Evolutionary conservation across 441 rosid species (phyloP).

Genomic region (Viola pubescens): DNA sequence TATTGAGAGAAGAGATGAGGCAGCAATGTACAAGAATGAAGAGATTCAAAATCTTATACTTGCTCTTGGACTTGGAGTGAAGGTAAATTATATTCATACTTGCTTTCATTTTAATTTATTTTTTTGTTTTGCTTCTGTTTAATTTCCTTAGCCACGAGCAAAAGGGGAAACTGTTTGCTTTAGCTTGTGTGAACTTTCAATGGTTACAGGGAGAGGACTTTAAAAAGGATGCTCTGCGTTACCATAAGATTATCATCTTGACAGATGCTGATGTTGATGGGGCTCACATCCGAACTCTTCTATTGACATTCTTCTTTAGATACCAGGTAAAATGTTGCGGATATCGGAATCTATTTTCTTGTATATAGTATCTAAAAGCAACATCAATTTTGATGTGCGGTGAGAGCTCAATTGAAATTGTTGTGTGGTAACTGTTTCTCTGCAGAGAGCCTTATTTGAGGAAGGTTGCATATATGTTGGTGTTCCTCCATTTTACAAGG

Average conservation of each 20-base stretch:
- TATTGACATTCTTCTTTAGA: conserved; percentile 87
- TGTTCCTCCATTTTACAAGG: conserved; percentile 97
- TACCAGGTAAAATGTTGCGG: conserved; percentile 59
- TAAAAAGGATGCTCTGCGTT: conserved; percentile 72
- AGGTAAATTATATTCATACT: conserved; percentile 33
- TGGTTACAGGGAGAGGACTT: conserved; percentile 82
- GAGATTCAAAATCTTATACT: conserved; percentile 93
- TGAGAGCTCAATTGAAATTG: conserved; percentile 7
- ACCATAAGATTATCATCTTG: conserved; percentile 87
- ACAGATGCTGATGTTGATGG: conserved; percentile 99
- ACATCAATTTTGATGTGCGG: neutral
- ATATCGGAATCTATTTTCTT: neutral
- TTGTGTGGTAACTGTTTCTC: conserved; percentile 20
- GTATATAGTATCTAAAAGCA: neutral
- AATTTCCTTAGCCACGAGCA: neutral
- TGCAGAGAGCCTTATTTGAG: conserved; percentile 83
- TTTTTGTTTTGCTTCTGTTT: neutral
- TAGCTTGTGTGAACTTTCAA: conserved; percentile 7
- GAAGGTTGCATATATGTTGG: conserved; percentile 91
- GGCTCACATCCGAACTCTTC: conserved; percentile 91
- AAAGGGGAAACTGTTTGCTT: neutral
- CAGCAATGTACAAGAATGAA: conserved; percentile 92
- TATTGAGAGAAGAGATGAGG: conserved; percentile 89
- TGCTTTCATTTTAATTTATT: conserved; percentile 5
- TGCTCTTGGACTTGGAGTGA: conserved; percentile 91